These are phyloP conservation scores for Boletus rex-veris DNA, from an alignment of 768 basidiomycete genomes.

Conservation along the genomic window DNA sequence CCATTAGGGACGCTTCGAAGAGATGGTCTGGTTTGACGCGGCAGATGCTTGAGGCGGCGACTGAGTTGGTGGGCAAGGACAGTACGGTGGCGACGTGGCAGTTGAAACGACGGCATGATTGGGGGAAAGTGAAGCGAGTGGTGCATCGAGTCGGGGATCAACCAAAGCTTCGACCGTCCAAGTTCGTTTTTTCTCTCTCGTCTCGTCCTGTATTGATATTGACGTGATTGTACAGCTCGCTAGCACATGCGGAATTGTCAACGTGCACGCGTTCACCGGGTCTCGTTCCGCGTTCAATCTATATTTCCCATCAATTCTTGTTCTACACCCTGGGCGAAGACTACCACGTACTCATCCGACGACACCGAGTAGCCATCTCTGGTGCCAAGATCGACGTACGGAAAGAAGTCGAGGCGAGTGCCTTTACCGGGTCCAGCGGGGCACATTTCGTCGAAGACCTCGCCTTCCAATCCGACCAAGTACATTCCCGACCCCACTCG, in stretches of 20 bases:
- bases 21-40: conserved; percentile 34
- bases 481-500: conserved; percentile 4
- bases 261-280: too few relatives aligned
- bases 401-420: conserved; percentile 64
- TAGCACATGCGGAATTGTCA: too few relatives aligned
- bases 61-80: conserved; percentile 37
- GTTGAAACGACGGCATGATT: too few relatives aligned
- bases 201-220: too few relatives aligned
- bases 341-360: conserved; percentile 73
- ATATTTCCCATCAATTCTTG: conserved; percentile 81
- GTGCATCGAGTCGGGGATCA: conserved; percentile 5
- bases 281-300: conserved; percentile 59
- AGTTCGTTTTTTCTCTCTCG: too few relatives aligned
- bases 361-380: conserved; percentile 55
- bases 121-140: conserved; percentile 36
- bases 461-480: conserved; percentile 4
- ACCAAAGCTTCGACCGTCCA: conserved; percentile 16
- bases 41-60: conserved; percentile 34
- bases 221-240: conserved; percentile 13
- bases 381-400: conserved; percentile 67
- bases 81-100: too few relatives aligned
- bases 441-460: conserved; percentile 26
- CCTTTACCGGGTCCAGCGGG: conserved; percentile 35
- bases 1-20: conserved; percentile 23
- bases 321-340: conserved; percentile 76